Conservation (phyloP, 805 yeast species). For the Sungouiella blattae region DNA sequence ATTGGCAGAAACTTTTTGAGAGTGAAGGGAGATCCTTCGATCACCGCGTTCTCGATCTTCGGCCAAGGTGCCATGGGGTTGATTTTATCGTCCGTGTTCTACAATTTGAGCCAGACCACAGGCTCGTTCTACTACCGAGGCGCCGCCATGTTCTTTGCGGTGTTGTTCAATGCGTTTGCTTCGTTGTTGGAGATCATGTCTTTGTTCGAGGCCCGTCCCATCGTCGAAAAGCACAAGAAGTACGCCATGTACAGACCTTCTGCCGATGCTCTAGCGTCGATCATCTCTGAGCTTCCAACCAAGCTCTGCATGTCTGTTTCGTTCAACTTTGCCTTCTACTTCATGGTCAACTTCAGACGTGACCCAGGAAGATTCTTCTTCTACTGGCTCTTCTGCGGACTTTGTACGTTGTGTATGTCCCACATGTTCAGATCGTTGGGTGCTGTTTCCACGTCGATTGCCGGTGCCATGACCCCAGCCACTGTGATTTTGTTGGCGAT, state of each 20-base stretch:
- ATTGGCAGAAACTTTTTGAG: constrained; percentile 52
- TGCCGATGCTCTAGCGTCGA: constrained; percentile 64
- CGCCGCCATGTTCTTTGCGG: constrained; percentile 59
- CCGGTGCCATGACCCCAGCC: constrained; percentile 45
- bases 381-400: constrained; percentile 29
- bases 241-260: constrained; percentile 73
- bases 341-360: constrained; percentile 33
- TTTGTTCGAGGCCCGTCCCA: constrained; percentile 58
- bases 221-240: constrained; percentile 66
- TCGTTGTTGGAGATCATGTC: constrained; percentile 58
- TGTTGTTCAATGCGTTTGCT: constrained; percentile 58
- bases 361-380: constrained; percentile 36
- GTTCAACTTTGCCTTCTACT: constrained; percentile 31
- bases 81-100: constrained; percentile 59
- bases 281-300: constrained; percentile 60
- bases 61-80: constrained; percentile 57
- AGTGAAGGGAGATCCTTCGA: constrained; percentile 54
- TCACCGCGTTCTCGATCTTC: constrained; percentile 46
- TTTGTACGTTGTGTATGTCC: constrained; percentile 29
- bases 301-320: constrained; percentile 38
- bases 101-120: constrained; percentile 47
- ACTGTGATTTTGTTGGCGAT: constrained; percentile 46
- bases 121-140: constrained; percentile 60
- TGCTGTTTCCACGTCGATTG: constrained; percentile 37
- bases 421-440: constrained; percentile 41